phyloP scores from a whole-genome alignment of 495 filamentous ascomycete species.

The Talaromyces ruber region DNA sequence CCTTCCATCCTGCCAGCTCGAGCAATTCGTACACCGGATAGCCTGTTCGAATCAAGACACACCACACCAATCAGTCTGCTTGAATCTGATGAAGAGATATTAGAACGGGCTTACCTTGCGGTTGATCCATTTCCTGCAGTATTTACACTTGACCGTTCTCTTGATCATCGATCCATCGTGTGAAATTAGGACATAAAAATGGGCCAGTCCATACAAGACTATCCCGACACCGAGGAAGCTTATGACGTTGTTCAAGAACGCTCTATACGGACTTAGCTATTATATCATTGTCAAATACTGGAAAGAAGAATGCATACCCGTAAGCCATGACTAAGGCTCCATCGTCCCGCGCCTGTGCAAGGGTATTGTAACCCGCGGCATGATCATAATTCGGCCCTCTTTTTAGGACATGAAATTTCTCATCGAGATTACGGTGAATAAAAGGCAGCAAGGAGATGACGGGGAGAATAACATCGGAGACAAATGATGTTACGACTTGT shows the following conservation, averaged over 20 bases:
- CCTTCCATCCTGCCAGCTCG: constrained; percentile 70
- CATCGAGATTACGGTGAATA: constrained; percentile 61
- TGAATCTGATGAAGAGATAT: not conserved
- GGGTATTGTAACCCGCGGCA: constrained; percentile 55
- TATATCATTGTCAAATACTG: not conserved
- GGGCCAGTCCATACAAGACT: constrained; percentile 56
- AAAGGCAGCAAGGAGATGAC: constrained; percentile 61
- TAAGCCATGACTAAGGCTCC: constrained; percentile 66
- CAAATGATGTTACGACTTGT: constrained; percentile 61
- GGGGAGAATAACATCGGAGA: constrained; percentile 61
- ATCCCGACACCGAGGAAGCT: constrained; percentile 60
- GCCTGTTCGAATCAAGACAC: constrained; percentile 29
- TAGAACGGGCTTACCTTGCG: constrained; percentile 42
- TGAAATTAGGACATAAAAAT: constrained; percentile 51
- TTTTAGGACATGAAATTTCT: constrained; percentile 63
- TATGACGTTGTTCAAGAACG: constrained; percentile 57
- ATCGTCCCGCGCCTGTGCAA: constrained; percentile 57
- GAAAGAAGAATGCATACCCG: constrained; percentile 35
- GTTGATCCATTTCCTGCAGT: constrained; percentile 60
- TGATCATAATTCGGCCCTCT: constrained; percentile 40
- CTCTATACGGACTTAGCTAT: constrained; percentile 20
- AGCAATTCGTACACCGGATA: constrained; percentile 60
- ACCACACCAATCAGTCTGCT: not conserved
- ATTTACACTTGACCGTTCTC: constrained; percentile 59
- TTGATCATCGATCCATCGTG: constrained; percentile 60